Percentiles rank a stretch among this genome's conserved stretches.
These are phyloP conservation scores for Sordaria brevicollis DNA, from an alignment of 495 filamentous ascomycete genomes.

Conservation along the genomic window DNA sequence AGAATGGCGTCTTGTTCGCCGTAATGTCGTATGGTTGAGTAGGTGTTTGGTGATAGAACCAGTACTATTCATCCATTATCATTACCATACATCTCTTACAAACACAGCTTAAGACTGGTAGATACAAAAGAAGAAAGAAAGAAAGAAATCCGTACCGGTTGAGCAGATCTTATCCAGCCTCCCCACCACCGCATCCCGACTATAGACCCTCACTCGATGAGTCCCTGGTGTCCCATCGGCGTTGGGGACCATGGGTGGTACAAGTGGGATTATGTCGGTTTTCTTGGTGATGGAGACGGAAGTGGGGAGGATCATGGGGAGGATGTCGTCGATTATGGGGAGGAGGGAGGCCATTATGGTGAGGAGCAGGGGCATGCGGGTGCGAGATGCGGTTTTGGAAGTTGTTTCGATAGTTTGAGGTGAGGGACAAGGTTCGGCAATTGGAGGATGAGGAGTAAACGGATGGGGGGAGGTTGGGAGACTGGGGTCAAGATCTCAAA, in stretches of 20 bases:
- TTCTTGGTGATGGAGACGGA: constrained; percentile 35
- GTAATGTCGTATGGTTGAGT: constrained; percentile 33
- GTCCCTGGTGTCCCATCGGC: background rate
- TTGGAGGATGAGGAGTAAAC: too few relatives aligned
- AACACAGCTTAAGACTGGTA: background rate
- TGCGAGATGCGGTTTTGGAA: background rate
- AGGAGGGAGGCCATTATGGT: constrained; percentile 34
- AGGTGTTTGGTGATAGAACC: constrained; percentile 29
- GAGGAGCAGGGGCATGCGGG: background rate
- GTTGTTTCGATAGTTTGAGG: too few relatives aligned
- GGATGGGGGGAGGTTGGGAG: background rate
- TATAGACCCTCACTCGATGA: constrained; percentile 39
- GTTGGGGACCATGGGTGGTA: constrained; percentile 12
- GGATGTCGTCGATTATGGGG: constrained; percentile 37
- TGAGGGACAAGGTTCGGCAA: too few relatives aligned
- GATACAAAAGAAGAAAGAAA: background rate
- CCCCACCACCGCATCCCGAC: constrained; percentile 46
- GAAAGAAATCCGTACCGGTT: constrained; percentile 30
- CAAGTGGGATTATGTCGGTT: constrained; percentile 26
- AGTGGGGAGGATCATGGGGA: constrained; percentile 40
- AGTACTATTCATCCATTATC: constrained; percentile 22
- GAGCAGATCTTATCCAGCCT: constrained; percentile 49
- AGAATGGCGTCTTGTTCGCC: constrained; percentile 43
- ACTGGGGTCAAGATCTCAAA: background rate
- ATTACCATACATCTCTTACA: background rate